Evolutionary conservation across 305 asterid species (phyloP).

Genomic region (Fraxinus albicans): DNA sequence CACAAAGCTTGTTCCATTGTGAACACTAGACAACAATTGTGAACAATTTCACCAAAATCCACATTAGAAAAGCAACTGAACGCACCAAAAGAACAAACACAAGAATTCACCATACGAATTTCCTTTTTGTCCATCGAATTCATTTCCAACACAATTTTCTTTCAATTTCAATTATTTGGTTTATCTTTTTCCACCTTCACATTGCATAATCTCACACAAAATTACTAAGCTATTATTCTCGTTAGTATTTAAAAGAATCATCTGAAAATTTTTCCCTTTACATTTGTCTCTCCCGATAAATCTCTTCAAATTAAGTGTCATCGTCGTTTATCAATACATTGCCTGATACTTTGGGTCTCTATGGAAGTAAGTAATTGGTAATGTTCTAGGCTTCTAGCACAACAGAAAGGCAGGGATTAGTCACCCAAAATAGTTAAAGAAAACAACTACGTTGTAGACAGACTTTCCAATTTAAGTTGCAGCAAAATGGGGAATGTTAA

Average conservation of each 20-base stretch:
- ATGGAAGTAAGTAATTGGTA: no score
- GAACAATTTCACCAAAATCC: not conserved
- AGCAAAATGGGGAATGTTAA: no score
- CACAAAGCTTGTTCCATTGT: not conserved
- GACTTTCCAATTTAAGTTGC: no score
- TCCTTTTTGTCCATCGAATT: not conserved
- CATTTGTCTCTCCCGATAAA: not conserved
- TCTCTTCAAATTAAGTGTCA: not conserved
- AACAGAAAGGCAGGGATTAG: no score
- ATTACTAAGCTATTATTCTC: not conserved
- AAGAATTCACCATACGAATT: not conserved
- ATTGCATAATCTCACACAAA: not conserved
- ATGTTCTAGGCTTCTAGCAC: no score
- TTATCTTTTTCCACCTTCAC: constrained; percentile 13
- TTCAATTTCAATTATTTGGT: not conserved
- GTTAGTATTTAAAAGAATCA: not conserved
- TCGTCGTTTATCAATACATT: no score
- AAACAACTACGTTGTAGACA: no score
- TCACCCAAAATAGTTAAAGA: no score
- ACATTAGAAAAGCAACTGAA: not conserved
- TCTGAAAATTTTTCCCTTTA: not conserved
- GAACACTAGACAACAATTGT: not conserved
- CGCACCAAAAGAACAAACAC: not conserved
- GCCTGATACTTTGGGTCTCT: no score
- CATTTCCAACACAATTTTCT: not conserved